These are phyloP conservation scores for Plectosphaerella plurivora DNA, from an alignment of 2,329 filamentous ascomycete genomes.

Conservation along the genomic window DNA sequence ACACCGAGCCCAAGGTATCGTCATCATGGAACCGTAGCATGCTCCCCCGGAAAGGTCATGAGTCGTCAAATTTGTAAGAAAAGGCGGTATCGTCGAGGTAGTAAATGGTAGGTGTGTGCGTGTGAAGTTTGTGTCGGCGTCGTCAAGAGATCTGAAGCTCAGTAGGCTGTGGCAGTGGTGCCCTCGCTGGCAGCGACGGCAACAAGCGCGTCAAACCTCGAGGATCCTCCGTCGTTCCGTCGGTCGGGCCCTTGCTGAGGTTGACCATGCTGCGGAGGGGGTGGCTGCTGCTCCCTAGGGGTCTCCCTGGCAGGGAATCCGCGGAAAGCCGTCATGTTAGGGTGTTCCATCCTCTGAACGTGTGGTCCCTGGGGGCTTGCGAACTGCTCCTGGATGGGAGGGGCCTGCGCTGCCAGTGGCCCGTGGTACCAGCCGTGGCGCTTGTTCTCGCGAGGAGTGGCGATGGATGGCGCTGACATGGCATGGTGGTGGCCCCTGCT, in stretches of 20 bases:
- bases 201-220: slow-evolving; percentile 37
- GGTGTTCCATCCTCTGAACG: slow-evolving; percentile 54
- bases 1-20: too few relatives aligned
- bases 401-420: slow-evolving; percentile 25
- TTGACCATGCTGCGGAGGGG: slow-evolving; percentile 7
- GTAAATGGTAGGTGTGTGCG: too few relatives aligned
- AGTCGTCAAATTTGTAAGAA: too few relatives aligned
- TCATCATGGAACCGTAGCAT: too few relatives aligned
- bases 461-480: slow-evolving; percentile 52
- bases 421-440: slow-evolving; percentile 71
- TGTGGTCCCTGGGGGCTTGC: slow-evolving; percentile 29
- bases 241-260: slow-evolving; percentile 17
- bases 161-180: slow-evolving; percentile 36
- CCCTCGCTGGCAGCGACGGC: slow-evolving; percentile 40
- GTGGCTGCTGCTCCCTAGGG: slow-evolving; percentile 12
- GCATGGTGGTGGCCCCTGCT: slow-evolving; percentile 46
- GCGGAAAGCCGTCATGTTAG: slow-evolving; percentile 48
- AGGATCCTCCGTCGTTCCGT: slow-evolving; percentile 25
- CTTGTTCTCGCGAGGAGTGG: slow-evolving; percentile 56
- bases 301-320: slow-evolving; percentile 41
- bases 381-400: slow-evolving; percentile 19
- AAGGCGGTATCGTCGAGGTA: not conserved
- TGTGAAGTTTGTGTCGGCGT: too few relatives aligned
- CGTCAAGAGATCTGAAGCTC: not conserved
- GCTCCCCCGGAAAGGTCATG: too few relatives aligned